Conservation (phyloP, 495 filamentous ascomycete species). For the Xylona heveae region DNA sequence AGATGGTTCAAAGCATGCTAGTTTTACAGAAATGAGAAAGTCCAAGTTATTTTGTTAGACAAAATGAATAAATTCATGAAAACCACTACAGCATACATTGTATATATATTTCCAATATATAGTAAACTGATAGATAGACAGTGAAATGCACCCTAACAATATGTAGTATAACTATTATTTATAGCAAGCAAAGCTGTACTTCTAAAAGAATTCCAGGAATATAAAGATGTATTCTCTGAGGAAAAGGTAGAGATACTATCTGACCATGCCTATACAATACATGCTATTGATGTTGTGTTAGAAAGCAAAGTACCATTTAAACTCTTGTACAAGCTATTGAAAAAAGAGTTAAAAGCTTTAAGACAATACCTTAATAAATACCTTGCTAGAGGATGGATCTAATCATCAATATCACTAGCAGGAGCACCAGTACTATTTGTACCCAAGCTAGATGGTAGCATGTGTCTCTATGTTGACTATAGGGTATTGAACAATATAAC, state of each 20-base stretch:
- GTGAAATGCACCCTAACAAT: too few species aligned
- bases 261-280: neutral
- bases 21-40: neutral
- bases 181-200: neutral
- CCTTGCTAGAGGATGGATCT: constrained; percentile 1
- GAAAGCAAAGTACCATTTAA: neutral
- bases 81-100: too few species aligned
- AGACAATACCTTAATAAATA: neutral
- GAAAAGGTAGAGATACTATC: constrained; percentile 2
- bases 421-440: constrained; percentile 1
- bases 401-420: neutral
- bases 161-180: too few species aligned
- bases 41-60: neutral
- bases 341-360: neutral
- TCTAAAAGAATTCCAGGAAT: neutral
- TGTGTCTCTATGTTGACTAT: constrained; percentile 3
- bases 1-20: neutral
- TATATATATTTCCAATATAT: too few species aligned
- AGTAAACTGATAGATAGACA: too few species aligned
- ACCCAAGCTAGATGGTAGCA: neutral
- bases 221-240: constrained; percentile 1
- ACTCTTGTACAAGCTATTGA: neutral
- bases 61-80: neutral
- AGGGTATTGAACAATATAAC: constrained; percentile 6
- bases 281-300: neutral